Base-by-base conservation (phyloP, 441 rosid species). In the Rhodomyrtus psidioides region DNA sequence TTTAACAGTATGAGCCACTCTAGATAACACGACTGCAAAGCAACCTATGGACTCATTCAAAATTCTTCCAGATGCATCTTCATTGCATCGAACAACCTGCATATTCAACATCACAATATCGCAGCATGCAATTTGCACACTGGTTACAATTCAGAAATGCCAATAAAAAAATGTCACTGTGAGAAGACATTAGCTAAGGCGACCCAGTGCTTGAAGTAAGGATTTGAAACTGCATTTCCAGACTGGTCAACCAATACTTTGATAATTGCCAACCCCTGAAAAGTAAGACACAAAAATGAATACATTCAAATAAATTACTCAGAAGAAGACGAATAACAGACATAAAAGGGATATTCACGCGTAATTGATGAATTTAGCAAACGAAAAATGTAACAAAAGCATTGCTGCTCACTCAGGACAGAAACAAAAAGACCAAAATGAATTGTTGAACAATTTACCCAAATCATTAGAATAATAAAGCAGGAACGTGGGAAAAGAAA, bases 181-280 rank as follows among this genome's bases (percentile, higher is more conserved):
- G 95, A 90, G 91, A 94, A 97, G 70, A 94, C 91, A 89, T 97
- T 94, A 87, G 92, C 93, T 88, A 95, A 42, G 86, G 92, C 93
- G 92, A 97, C 95, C 99, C 99, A 96, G 88, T 96, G 96, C 79
- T 91, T 94, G 91, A 94, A 93, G 89, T 89, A 93, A 85, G 98
- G 93, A 87, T 88, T 91, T 86, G 88, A 82, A 86, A 92, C 81
- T 62, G 83, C 90, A 76, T 85, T 89, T 87, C 91, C 96, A 88
- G 87, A 88, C 82, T 88, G 87, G 85, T 93, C 98, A 83, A 94
- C 89, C 90, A 94, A 87, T 60, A 88, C 88, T 91, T 92, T 95
- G 27, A 91, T 85, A 74, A 95, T 90, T 82, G 94, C 89, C 90
- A 97, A 94, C 89, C 97, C 93, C 99, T 97, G 97, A 84, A 85